phyloP scores from a whole-genome alignment of 495 filamentous ascomycete genomes.

The Aspergillus diversus region DNA sequence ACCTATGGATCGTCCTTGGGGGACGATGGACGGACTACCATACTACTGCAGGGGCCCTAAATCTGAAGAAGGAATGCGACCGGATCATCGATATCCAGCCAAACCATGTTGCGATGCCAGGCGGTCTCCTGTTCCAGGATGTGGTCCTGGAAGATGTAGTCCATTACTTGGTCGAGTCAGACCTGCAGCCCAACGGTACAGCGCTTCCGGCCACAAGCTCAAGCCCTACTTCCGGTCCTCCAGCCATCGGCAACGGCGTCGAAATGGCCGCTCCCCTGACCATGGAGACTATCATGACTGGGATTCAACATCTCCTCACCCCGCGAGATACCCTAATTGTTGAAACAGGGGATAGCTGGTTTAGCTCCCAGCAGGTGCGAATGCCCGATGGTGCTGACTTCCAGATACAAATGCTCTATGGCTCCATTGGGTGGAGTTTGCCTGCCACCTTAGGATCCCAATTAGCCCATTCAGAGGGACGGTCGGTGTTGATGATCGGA shows the following conservation, averaged over 20 bases:
- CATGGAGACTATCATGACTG: neutral
- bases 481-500: conserved; percentile 67
- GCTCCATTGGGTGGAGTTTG: conserved; percentile 21
- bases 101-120: neutral
- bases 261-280: neutral
- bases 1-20: conserved; percentile 22
- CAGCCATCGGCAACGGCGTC: neutral
- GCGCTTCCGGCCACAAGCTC: neutral
- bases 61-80: neutral
- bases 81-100: neutral
- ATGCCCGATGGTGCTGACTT: conserved; percentile 12
- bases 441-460: conserved; percentile 19
- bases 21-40: conserved; percentile 23
- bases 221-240: neutral
- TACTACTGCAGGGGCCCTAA: conserved; percentile 6
- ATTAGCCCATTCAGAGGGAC: conserved; percentile 35
- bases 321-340: conserved; percentile 10
- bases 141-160: neutral
- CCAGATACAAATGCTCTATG: conserved; percentile 21
- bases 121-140: neutral
- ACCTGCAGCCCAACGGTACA: neutral
- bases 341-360: conserved; percentile 21
- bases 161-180: neutral
- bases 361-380: conserved; percentile 7
- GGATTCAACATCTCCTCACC: conserved; percentile 5